These are phyloP conservation scores for Boletus calvinii DNA, from an alignment of 1,284 basidiomycete genomes.

Conservation along the genomic window DNA sequence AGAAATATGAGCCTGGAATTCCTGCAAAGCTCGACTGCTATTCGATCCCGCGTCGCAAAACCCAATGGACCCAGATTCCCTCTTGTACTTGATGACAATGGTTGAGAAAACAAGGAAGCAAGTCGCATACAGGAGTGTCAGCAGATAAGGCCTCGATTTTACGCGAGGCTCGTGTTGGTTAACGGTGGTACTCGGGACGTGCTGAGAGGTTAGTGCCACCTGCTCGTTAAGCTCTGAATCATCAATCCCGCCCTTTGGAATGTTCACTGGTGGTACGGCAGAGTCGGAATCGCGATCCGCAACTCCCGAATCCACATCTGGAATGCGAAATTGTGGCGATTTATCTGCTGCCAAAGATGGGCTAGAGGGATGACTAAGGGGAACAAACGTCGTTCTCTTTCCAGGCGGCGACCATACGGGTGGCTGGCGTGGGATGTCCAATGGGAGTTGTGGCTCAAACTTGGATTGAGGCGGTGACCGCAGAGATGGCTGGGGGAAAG, in stretches of 20 bases:
- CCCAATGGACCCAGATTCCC: conserved; percentile 71
- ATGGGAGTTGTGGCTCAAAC: conserved; percentile 59
- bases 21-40: conserved; percentile 63
- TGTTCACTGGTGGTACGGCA: conserved; percentile 20
- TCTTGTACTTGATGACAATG: conserved; percentile 55
- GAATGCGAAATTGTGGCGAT: conserved; percentile 6
- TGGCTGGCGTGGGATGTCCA: conserved; percentile 30
- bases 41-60: conserved; percentile 73
- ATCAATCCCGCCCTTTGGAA: conserved; percentile 13
- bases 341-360: conserved; percentile 10
- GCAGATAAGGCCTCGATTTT: conserved; percentile 27
- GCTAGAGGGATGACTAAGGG: conserved; percentile 18
- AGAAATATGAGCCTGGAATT: conserved; percentile 42
- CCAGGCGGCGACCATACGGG: conserved; percentile 16
- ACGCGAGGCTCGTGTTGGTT: conserved; percentile 14
- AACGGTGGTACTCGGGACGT: conserved; percentile 36
- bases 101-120: conserved; percentile 41
- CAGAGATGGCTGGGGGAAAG: conserved; percentile 14
- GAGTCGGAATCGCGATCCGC: conserved; percentile 21
- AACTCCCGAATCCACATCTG: conserved; percentile 15
- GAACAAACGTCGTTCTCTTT: conserved; percentile 16
- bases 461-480: conserved; percentile 43
- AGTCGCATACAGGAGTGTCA: conserved; percentile 41
- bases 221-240: conserved; percentile 16
- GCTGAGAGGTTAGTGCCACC: conserved; percentile 36